Evolutionary conservation across 495 filamentous ascomycete genomes (phyloP).

Genomic region (Daldinia loculata): DNA sequence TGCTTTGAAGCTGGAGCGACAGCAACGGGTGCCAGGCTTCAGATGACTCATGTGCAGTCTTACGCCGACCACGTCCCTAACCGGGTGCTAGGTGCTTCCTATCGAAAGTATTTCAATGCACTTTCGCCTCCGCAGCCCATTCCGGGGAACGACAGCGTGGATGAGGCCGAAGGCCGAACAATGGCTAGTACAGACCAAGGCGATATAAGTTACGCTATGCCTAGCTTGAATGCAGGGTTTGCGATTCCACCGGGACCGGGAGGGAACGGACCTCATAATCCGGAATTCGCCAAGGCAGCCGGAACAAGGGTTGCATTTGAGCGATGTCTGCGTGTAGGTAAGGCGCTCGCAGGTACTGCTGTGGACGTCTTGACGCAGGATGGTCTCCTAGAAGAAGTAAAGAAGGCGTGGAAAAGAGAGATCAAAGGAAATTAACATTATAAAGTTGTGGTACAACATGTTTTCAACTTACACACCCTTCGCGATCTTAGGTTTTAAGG

Average conservation of each 20-base stretch:
- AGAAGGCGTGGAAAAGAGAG: conserved; percentile 42
- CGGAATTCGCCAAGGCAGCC: conserved; percentile 65
- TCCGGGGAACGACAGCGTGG: conserved; percentile 55
- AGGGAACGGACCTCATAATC: conserved; percentile 65
- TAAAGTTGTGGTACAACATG: not conserved
- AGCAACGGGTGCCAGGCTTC: conserved; percentile 66
- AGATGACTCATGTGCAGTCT: conserved; percentile 55
- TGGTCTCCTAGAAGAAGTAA: conserved; percentile 54
- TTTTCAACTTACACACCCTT: not conserved
- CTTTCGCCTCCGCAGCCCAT: conserved; percentile 55
- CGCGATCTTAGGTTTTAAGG: not conserved
- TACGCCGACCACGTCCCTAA: conserved; percentile 72
- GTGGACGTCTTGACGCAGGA: conserved; percentile 61
- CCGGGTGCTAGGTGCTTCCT: conserved; percentile 61
- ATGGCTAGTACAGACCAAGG: conserved; percentile 69
- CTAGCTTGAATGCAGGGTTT: conserved; percentile 68
- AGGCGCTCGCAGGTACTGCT: conserved; percentile 63
- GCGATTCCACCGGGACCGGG: conserved; percentile 57
- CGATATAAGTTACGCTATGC: conserved; percentile 70
- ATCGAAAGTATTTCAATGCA: conserved; percentile 60
- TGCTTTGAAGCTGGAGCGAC: conserved; percentile 69
- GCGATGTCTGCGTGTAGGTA: conserved; percentile 62
- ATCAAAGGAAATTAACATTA: conserved; percentile 11
- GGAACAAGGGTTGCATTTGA: conserved; percentile 63
- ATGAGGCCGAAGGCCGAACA: conserved; percentile 59